Evolutionary conservation across 495 filamentous ascomycete genomes (phyloP).

Genomic region (Lentithecium fluviatile): DNA sequence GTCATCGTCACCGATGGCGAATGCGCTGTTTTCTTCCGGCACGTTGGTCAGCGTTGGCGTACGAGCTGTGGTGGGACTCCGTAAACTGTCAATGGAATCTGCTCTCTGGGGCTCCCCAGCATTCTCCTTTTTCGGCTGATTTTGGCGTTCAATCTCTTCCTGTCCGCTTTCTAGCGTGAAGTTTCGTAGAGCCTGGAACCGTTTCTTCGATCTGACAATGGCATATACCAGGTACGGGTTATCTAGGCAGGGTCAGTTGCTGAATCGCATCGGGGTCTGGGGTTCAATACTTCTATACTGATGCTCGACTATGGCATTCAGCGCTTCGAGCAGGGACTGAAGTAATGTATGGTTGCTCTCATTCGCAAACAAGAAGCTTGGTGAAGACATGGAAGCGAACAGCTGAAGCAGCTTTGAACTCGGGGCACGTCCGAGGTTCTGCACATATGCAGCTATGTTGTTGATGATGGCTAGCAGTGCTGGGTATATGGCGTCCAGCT

Average conservation of each 20-base stretch:
- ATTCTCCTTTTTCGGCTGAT: conserved; percentile 70
- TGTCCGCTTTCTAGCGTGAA: conserved; percentile 96
- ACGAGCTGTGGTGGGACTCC: conserved; percentile 62
- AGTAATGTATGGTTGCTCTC: conserved; percentile 86
- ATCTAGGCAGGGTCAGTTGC: conserved; percentile 5
- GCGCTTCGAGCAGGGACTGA: conserved; percentile 78
- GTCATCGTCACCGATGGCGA: conserved; percentile 88
- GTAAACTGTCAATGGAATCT: conserved; percentile 68
- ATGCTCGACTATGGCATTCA: conserved; percentile 91
- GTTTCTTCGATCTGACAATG: conserved; percentile 73
- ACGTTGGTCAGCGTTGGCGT: conserved; percentile 68
- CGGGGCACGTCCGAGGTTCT: conserved; percentile 69
- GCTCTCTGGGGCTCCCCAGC: conserved; percentile 48
- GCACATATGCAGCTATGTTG: conserved; percentile 82
- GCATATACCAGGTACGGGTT: conserved; percentile 83
- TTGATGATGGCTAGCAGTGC: conserved; percentile 89
- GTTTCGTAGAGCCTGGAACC: conserved; percentile 82
- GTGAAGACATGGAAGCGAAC: conserved; percentile 91
- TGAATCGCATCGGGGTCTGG: background rate
- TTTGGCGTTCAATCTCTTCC: conserved; percentile 84
- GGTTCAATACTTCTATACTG: conserved; percentile 70
- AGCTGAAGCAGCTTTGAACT: conserved; percentile 83
- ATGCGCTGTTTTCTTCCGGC: conserved; percentile 76
- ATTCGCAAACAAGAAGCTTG: conserved; percentile 91
- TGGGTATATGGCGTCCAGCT: conserved; percentile 88